These are phyloP conservation scores for Colletotrichum orchidophilum DNA, from an alignment of 2,329 filamentous ascomycete species.

Conservation along the genomic window DNA sequence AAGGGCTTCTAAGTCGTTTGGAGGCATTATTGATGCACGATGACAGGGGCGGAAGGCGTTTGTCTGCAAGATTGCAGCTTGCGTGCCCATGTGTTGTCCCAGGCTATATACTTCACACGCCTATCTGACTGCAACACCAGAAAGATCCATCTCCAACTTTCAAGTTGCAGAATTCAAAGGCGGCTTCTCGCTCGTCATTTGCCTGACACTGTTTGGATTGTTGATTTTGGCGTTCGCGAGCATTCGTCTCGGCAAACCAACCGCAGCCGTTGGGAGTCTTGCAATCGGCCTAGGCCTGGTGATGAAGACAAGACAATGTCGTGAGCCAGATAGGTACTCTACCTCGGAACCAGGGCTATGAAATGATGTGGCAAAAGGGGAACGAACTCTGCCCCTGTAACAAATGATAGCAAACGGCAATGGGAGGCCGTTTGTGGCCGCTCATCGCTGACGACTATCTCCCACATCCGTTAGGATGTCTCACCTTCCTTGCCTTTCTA, in stretches of 20 bases:
- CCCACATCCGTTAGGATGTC: neutral
- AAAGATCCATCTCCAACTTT: neutral
- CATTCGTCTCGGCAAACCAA: neutral
- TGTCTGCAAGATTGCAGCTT: neutral
- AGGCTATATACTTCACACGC: no score
- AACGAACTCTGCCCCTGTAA: neutral
- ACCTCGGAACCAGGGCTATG: neutral
- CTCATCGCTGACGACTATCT: neutral
- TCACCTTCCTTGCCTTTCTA: neutral
- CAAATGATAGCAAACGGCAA: neutral
- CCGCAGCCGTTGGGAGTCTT: neutral
- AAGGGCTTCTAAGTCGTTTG: neutral
- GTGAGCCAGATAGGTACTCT: neutral
- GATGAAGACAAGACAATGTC: no score
- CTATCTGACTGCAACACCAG: neutral
- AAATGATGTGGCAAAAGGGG: neutral
- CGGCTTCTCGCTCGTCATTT: neutral
- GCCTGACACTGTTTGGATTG: neutral
- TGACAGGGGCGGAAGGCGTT: neutral
- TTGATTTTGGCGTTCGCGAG: no score
- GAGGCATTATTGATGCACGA: neutral
- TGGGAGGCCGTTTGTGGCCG: neutral
- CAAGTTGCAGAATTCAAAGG: neutral
- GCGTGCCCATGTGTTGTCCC: neutral
- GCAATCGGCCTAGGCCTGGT: neutral